Evolutionary conservation across 768 basidiomycete genomes (phyloP).

Genomic region (Galerina marginata): DNA sequence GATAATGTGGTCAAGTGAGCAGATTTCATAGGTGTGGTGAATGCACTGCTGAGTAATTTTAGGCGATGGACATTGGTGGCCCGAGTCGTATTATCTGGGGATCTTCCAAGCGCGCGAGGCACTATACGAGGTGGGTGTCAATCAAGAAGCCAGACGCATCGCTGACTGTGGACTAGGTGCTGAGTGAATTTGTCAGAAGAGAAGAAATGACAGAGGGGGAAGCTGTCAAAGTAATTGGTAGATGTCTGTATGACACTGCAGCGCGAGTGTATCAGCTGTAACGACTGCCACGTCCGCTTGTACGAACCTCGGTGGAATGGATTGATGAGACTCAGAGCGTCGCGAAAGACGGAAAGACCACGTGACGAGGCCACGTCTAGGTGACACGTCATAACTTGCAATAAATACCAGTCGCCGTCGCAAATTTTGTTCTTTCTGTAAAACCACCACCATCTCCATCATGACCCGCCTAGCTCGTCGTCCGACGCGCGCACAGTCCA

Average conservation of each 20-base stretch:
- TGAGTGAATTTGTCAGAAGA: conserved; percentile 51
- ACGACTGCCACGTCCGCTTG: conserved; percentile 1
- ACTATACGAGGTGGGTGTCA: conserved; percentile 55
- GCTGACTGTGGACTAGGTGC: conserved; percentile 47
- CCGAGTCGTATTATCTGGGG: conserved; percentile 77
- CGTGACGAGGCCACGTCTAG: conserved; percentile 45
- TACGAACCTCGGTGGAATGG: not conserved
- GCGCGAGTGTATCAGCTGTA: conserved; percentile 65
- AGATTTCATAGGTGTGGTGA: not conserved
- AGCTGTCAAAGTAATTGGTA: conserved; percentile 58
- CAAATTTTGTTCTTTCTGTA: conserved; percentile 28
- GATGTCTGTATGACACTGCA: conserved; percentile 70
- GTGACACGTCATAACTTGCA: conserved; percentile 44
- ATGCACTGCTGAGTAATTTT: not conserved
- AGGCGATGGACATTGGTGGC: conserved; percentile 79
- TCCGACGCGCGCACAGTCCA: conserved; percentile 64
- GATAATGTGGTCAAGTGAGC: conserved; percentile 80
- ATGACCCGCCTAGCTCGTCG: conserved; percentile 47
- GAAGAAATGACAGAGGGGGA: conserved; percentile 59
- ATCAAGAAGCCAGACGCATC: not conserved
- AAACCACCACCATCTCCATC: conserved; percentile 37
- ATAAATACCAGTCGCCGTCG: conserved; percentile 32
- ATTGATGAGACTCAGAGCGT: not conserved
- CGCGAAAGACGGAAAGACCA: conserved; percentile 18
- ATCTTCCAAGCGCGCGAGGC: conserved; percentile 66